Evolutionary conservation across 1,284 basidiomycete genomes (phyloP).

Genomic region (Amylostereum chailletii): DNA sequence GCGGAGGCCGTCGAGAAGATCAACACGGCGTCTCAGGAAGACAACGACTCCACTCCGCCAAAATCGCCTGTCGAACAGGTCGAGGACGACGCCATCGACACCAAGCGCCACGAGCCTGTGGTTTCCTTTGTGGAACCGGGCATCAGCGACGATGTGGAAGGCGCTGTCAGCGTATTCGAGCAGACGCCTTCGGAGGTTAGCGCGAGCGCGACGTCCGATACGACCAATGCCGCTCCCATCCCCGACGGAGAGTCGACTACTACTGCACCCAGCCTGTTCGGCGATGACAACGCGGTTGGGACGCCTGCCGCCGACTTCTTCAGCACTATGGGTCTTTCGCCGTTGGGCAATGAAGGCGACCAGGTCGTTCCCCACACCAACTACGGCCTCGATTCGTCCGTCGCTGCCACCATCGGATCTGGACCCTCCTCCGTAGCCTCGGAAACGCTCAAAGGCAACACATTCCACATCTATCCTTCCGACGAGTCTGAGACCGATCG

Average conservation of each 20-base stretch:
- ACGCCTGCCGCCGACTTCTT: conserved; percentile 82
- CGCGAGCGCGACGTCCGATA: conserved; percentile 53
- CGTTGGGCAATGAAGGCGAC: conserved; percentile 47
- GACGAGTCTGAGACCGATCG: conserved; percentile 87
- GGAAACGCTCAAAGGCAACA: conserved; percentile 65
- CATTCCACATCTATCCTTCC: conserved; percentile 86
- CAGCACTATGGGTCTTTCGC: conserved; percentile 61
- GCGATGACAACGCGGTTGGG: conserved; percentile 50
- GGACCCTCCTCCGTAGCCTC: conserved; percentile 80
- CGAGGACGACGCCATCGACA: conserved; percentile 32
- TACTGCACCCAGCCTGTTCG: conserved; percentile 83
- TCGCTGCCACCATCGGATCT: conserved; percentile 85
- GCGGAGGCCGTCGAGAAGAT: conserved; percentile 76
- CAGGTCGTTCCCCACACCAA: conserved; percentile 72
- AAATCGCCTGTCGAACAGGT: conserved; percentile 19
- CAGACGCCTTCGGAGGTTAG: conserved; percentile 70
- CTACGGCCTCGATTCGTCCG: conserved; percentile 76
- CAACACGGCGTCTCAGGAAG: conserved; percentile 32
- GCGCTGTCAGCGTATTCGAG: conserved; percentile 25
- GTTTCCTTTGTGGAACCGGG: conserved; percentile 72
- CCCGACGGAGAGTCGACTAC: conserved; percentile 73
- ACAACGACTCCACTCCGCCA: conserved; percentile 17
- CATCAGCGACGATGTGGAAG: conserved; percentile 34
- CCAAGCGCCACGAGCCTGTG: conserved; percentile 53
- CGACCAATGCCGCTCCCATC: conserved; percentile 47